phyloP scores from a whole-genome alignment of 2,329 filamentous ascomycete species.

The Aspergillus brunneoviolaceus region DNA sequence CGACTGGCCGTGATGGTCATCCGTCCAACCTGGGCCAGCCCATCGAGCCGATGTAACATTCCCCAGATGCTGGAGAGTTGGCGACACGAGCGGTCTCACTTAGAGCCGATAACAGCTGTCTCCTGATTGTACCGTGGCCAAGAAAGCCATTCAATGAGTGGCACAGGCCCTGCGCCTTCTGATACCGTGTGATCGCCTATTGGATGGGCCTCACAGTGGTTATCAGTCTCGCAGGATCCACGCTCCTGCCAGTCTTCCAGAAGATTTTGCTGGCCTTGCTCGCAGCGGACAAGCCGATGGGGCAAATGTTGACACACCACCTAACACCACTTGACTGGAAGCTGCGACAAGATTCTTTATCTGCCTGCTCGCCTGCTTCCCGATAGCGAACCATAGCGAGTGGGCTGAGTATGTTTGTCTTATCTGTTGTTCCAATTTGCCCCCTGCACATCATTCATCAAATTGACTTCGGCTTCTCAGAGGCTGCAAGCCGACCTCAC shows the following conservation, averaged over 20 bases:
- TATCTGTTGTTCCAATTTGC: not conserved
- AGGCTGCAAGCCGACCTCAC: not conserved
- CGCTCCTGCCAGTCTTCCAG: not conserved
- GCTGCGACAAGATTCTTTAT: not conserved
- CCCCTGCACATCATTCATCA: not conserved
- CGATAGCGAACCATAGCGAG: not conserved
- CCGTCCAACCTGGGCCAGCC: not conserved
- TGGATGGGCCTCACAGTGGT: not conserved
- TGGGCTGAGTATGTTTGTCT: not conserved
- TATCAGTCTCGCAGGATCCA: not conserved
- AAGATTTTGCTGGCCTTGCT: not conserved
- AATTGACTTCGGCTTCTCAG: not conserved
- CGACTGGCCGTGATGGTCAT: not conserved
- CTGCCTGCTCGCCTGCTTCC: not conserved
- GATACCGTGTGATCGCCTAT: not conserved
- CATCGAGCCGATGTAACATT: constrained; percentile 1
- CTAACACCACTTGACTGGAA: not conserved
- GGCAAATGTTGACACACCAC: not conserved
- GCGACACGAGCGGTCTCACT: not conserved
- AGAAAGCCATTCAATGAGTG: constrained; percentile 1
- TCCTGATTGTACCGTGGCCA: not conserved
- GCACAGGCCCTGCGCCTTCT: not conserved
- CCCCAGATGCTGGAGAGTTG: not conserved
- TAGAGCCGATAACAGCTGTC: not conserved
- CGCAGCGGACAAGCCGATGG: not conserved